phyloP scores from a whole-genome alignment of 495 filamentous ascomycete species.

The Lineolata rhizophorae region DNA sequence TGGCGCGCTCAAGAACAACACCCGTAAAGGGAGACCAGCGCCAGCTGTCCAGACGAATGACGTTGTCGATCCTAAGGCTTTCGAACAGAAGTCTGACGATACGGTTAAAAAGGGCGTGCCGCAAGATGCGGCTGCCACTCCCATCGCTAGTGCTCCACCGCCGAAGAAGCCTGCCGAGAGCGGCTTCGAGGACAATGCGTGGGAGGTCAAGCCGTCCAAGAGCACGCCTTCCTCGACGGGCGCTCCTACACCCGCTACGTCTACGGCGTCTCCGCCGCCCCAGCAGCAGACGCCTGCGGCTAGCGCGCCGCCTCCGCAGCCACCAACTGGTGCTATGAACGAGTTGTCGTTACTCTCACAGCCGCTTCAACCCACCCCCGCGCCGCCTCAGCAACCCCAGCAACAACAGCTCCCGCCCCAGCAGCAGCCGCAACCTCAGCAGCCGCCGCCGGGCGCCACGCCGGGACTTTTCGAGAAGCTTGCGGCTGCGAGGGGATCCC shows the following conservation, averaged over 20 bases:
- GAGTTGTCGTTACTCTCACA: constrained; percentile 57
- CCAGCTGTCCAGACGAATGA: constrained; percentile 68
- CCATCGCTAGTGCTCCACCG: constrained; percentile 25
- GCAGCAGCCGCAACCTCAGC: constrained; percentile 26
- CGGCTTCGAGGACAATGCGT: constrained; percentile 94
- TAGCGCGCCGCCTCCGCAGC: constrained; percentile 14
- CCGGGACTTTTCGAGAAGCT: constrained; percentile 29
- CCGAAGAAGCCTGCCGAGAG: constrained; percentile 18
- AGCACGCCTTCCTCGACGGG: constrained; percentile 25
- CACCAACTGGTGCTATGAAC: constrained; percentile 44
- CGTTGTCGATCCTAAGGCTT: constrained; percentile 68
- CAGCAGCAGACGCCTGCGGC: constrained; percentile 21
- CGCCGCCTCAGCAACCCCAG: constrained; percentile 19
- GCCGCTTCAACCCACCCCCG: constrained; percentile 53
- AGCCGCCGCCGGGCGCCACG: constrained; percentile 28
- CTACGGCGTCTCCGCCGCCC: constrained; percentile 14
- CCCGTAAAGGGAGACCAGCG: constrained; percentile 74
- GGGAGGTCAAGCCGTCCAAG: constrained; percentile 92
- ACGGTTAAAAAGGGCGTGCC: constrained; percentile 21
- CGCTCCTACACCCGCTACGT: constrained; percentile 13
- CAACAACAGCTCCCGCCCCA: constrained; percentile 21
- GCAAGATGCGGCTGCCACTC: constrained; percentile 23
- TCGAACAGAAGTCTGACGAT: constrained; percentile 45
- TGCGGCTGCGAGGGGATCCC: constrained; percentile 21
- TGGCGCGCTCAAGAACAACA: constrained; percentile 77